phyloP scores from a whole-genome alignment of 768 basidiomycete species.

The Suillus sp. region DNA sequence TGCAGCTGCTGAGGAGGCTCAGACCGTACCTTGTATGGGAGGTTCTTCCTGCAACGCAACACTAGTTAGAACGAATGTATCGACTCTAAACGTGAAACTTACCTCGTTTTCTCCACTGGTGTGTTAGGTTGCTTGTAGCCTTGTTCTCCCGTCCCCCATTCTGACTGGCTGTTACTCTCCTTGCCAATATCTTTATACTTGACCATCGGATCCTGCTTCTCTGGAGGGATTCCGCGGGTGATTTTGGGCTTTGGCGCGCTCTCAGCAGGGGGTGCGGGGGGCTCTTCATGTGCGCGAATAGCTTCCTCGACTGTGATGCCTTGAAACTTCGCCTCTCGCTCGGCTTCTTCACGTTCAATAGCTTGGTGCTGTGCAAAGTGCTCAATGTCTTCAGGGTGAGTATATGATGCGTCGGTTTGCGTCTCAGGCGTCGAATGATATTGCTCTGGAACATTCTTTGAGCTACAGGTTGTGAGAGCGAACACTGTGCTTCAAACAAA shows the following conservation, averaged over 20 bases:
- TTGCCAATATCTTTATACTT: constrained; percentile 59
- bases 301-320: constrained; percentile 80
- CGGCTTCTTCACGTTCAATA: constrained; percentile 84
- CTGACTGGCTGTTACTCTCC: constrained; percentile 55
- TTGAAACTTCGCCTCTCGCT: constrained; percentile 81
- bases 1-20: constrained; percentile 12
- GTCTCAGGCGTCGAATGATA: constrained; percentile 97
- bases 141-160: constrained; percentile 71
- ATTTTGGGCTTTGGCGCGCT: constrained; percentile 49
- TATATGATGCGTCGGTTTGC: constrained; percentile 94
- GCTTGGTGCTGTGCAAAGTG: constrained; percentile 88
- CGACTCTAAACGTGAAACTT: constrained; percentile 19
- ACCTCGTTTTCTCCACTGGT: constrained; percentile 78
- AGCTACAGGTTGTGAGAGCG: neutral
- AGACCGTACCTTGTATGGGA: constrained; percentile 81
- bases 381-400: constrained; percentile 89
- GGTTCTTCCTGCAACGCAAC: constrained; percentile 55
- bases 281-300: constrained; percentile 52
- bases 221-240: constrained; percentile 60
- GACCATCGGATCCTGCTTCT: constrained; percentile 66
- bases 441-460: constrained; percentile 53
- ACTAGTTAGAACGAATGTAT: constrained; percentile 7
- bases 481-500: constrained; percentile 30
- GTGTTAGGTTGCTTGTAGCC: constrained; percentile 75
- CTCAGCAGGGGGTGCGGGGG: constrained; percentile 18